These are phyloP conservation scores for Aphanomyces astaci DNA, from an alignment of 352 stramenopile genomes.

Conservation along the genomic window DNA sequence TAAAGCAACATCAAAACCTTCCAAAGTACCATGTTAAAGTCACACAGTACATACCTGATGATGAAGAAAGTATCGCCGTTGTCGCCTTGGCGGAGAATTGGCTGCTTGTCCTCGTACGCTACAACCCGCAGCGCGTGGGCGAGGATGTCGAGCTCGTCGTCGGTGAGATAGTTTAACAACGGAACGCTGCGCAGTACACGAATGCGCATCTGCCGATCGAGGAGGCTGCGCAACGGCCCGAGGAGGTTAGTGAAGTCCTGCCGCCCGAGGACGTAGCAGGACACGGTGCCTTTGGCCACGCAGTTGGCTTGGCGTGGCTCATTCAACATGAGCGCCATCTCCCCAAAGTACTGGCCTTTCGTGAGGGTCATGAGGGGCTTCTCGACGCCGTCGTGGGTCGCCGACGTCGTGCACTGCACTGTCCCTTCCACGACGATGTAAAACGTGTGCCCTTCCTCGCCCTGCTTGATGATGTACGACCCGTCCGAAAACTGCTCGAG, in stretches of 20 bases:
- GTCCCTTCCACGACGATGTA: conserved; percentile 95
- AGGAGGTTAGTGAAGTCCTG: conserved; percentile 84
- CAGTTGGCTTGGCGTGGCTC: conserved; percentile 82
- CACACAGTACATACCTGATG: conserved; percentile 52
- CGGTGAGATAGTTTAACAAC: conserved; percentile 78
- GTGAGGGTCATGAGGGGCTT: conserved; percentile 74
- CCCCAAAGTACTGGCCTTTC: conserved; percentile 81
- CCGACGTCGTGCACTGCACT: conserved; percentile 64
- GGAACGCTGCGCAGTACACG: conserved; percentile 88
- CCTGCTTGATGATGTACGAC: conserved; percentile 91
- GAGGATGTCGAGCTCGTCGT: conserved; percentile 85
- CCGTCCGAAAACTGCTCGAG: conserved; percentile 79
- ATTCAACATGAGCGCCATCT: conserved; percentile 82
- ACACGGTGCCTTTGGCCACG: conserved; percentile 61
- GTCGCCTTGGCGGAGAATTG: conserved; percentile 82
- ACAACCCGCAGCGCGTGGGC: conserved; percentile 72
- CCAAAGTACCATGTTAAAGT: too few species aligned
- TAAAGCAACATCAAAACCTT: too few species aligned
- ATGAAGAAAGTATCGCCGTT: conserved; percentile 76
- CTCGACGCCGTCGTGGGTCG: conserved; percentile 40
- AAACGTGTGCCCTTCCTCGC: conserved; percentile 93
- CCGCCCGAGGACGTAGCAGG: conserved; percentile 89
- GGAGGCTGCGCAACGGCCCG: conserved; percentile 56
- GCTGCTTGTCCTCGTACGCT: conserved; percentile 77
- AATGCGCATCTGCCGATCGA: conserved; percentile 87